Evolutionary conservation across 2,329 filamentous ascomycete genomes (phyloP), one percentile per base, ranked within the genome.

Genomic region (Xylariales sp.): DNA sequence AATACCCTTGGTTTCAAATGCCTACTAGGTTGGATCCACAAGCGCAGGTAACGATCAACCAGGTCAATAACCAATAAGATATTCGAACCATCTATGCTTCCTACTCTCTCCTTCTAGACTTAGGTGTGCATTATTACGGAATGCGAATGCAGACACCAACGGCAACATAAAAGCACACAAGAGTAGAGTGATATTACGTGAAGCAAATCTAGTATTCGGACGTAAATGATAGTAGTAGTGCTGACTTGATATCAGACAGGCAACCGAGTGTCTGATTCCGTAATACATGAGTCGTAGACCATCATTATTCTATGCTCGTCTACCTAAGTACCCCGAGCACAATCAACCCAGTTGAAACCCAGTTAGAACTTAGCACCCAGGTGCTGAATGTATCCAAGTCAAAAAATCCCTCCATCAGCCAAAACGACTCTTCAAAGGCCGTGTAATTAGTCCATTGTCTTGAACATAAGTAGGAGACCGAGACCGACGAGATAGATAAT

Each of bases 191-290:
- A 48, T 39, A 43, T 52, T 39, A 43, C 46, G 48, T 64, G 65
- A 67, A 64, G 52, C 43, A 55, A 67, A 69, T 53, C 1, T 63
- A 8, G 14, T 69, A 62, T 64, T 67, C 12, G 67, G 64, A 58
- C 46, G 48, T 69, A 10, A 68, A 68, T 61, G 72, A 74, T 56
- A 75, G 72, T 74, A 69, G 46, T 52, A 67, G 52, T 52, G 56
- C 49, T 52, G 63, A 64, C 61, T 69, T 64, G 65, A 70, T 68
- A 69, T 69, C 46, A 68, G 52, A 70, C 64, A 68, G 56, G 62
- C 70, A 72, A 63, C 46, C 62, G 52, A 67, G 43, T 49, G 56
- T 59, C 67, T 65, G 71, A 69, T 63, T 70, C 66, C 67, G 55
- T 49, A 39, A 46, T 6, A 61, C 9, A 41, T 52, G 46, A 41